Evolutionary conservation across 164 flowering plant genomes (phyloP).

Genomic region (Nelumbo lutea): DNA sequence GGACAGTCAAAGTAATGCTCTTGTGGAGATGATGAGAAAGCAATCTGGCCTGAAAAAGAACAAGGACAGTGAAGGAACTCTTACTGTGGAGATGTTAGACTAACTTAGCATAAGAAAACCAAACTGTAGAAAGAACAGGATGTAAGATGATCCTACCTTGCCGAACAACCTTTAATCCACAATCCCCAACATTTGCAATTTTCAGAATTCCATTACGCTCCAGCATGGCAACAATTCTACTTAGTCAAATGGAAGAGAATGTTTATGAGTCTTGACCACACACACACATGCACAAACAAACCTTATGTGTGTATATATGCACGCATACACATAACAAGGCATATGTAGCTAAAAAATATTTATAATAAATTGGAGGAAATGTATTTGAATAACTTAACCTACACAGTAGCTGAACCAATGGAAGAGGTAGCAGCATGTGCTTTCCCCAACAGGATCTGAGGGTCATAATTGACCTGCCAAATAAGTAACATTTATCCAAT

Average conservation of each 20-base stretch:
- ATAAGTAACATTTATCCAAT: conserved; percentile 3
- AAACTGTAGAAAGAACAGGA: neutral
- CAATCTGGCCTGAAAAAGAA: conserved; percentile 44
- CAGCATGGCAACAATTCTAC: conserved; percentile 82
- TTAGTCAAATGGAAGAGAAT: neutral
- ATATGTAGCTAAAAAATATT: neutral
- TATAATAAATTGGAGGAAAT: neutral
- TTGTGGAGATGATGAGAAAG: conserved; percentile 72
- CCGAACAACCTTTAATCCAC: conserved; percentile 69
- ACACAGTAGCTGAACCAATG: conserved; percentile 91
- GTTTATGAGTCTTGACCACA: neutral
- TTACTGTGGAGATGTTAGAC: neutral
- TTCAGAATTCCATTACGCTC: conserved; percentile 65
- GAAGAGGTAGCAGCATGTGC: conserved; percentile 88
- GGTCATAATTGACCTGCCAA: conserved; percentile 66
- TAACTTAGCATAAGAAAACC: neutral
- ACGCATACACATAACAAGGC: neutral
- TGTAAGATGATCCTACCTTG: conserved; percentile 34
- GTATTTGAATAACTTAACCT: conserved; percentile 20
- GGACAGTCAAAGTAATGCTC: conserved; percentile 98
- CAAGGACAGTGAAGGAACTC: neutral
- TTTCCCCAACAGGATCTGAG: conserved; percentile 59
- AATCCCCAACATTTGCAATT: conserved; percentile 91
- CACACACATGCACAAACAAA: neutral
- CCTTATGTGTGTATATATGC: neutral